Evolutionary conservation across 2,329 filamentous ascomycete genomes (phyloP).

Genomic region (Pseudogymnoascus sp.): DNA sequence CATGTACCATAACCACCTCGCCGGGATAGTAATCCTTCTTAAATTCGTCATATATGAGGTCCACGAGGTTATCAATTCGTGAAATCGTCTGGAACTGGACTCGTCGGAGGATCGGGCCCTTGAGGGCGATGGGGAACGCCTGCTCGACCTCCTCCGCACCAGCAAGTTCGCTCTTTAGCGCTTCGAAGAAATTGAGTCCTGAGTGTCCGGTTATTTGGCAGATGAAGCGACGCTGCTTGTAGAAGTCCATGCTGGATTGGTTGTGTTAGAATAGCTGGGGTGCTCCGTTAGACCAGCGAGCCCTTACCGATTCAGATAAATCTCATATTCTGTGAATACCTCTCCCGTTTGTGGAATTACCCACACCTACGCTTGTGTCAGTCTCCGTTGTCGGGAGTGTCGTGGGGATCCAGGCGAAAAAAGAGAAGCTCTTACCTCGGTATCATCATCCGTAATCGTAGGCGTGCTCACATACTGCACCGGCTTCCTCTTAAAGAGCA

Average conservation of each 20-base stretch:
- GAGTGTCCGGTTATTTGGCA: constrained; percentile 95
- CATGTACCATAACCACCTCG: constrained; percentile 68
- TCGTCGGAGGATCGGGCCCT: constrained; percentile 79
- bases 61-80: constrained; percentile 74
- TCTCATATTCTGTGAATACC: constrained; percentile 80
- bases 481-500: constrained; percentile 92
- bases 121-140: constrained; percentile 82
- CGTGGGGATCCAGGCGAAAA: constrained; percentile 10
- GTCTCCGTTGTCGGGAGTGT: constrained; percentile 14
- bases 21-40: constrained; percentile 87
- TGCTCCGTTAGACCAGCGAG: background rate
- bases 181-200: constrained; percentile 84
- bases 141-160: constrained; percentile 85
- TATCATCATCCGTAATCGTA: constrained; percentile 67
- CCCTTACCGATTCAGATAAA: constrained; percentile 71
- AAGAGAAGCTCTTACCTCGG: constrained; percentile 54
- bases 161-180: constrained; percentile 76
- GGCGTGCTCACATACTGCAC: constrained; percentile 71
- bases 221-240: constrained; percentile 84
- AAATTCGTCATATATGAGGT: constrained; percentile 66
- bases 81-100: constrained; percentile 87
- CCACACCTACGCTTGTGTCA: constrained; percentile 62
- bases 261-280: constrained; percentile 26
- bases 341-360: constrained; percentile 84
- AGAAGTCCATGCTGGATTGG: constrained; percentile 71